Evolutionary conservation across 768 basidiomycete species (phyloP), one percentile per base, ranked within the genome.

Genomic region (Holtermanniella nyarrowii): DNA sequence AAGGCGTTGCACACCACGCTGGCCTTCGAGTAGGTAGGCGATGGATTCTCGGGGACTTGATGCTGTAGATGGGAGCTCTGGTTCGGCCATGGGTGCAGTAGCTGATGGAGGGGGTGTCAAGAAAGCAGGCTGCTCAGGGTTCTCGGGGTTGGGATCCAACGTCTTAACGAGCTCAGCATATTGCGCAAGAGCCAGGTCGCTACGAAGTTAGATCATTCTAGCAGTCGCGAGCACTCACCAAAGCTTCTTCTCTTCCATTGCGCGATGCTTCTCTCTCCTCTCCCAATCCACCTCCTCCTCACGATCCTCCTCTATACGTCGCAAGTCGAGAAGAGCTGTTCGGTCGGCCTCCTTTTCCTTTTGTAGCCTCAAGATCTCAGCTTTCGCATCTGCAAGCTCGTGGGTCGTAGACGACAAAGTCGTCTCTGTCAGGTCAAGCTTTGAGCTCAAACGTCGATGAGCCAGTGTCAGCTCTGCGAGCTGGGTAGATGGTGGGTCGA

Each of bases 391-490:
- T 10, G 59, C 57, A 3, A 62, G 44, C 21, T 65, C 57, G 2
- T 56, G 53, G 41, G 55, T 51, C 1, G 52, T 46, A 3, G 56
- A 40, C 1, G 51, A 26, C 18, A 68, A 55, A 10, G 49, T 23
- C 5, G 52, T 52, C 42, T 71, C 71, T 0, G 68, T 64, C 11
- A 65, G 39, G 48, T 69, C 68, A 1, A 72, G 53, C 48, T 70
- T 70, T 16, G 66, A 53, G 0, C 63, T 67, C 10, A 73, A 56
- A 3, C 68, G 58, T 1, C 72, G 53, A 48, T 73, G 72, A 2
- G 72, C 72, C 3, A 73, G 62, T 0, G 66, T 61, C 2, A 73
- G 60, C 47, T 71, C 65, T 1, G 61, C 52, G 11, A 73, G 59
- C 7, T 68, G 62, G 12, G 60, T 66, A 4, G 62, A 64, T 2